Evolutionary conservation across 2,329 filamentous ascomycete genomes (phyloP).

Genomic region (Ceratocystis lukuohia): DNA sequence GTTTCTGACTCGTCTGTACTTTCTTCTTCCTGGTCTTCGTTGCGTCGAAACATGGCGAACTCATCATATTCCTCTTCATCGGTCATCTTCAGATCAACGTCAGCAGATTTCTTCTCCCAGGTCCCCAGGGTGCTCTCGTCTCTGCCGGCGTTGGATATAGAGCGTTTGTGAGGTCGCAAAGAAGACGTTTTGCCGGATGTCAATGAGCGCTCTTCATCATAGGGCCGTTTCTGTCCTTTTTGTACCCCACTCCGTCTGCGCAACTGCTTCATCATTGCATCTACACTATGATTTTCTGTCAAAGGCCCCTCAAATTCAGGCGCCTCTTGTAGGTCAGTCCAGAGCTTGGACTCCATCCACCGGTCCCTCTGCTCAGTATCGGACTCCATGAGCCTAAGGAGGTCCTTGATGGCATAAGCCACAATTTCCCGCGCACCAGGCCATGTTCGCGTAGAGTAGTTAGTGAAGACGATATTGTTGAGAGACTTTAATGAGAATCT

Average conservation of each 20-base stretch:
- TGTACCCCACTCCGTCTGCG: slow-evolving; percentile 5
- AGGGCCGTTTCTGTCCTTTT: slow-evolving; percentile 14
- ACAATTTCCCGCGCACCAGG: slow-evolving; percentile 3
- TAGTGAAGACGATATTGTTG: background rate
- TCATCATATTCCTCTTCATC: slow-evolving; percentile 4
- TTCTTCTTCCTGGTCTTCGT: background rate
- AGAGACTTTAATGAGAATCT: slow-evolving; percentile 6
- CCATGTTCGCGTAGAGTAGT: slow-evolving; percentile 8
- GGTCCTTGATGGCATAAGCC: slow-evolving; percentile 9
- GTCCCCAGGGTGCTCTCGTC: background rate
- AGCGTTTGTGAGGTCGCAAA: slow-evolving; percentile 12
- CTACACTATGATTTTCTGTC: background rate
- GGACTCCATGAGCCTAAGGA: slow-evolving; percentile 15
- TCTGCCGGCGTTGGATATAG: background rate
- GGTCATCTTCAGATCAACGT: background rate
- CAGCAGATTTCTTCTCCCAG: background rate
- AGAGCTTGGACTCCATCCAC: slow-evolving; percentile 11
- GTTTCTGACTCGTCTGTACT: background rate
- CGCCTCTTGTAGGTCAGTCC: slow-evolving; percentile 3
- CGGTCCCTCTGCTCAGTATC: background rate
- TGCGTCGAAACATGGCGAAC: slow-evolving; percentile 8
- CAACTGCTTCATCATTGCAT: slow-evolving; percentile 10
- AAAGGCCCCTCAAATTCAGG: background rate
- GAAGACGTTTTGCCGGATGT: slow-evolving; percentile 14
- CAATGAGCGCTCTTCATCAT: background rate